Base-by-base conservation (phyloP, 139 green algal genomes). In the Spirogloea muscicola region DNA sequence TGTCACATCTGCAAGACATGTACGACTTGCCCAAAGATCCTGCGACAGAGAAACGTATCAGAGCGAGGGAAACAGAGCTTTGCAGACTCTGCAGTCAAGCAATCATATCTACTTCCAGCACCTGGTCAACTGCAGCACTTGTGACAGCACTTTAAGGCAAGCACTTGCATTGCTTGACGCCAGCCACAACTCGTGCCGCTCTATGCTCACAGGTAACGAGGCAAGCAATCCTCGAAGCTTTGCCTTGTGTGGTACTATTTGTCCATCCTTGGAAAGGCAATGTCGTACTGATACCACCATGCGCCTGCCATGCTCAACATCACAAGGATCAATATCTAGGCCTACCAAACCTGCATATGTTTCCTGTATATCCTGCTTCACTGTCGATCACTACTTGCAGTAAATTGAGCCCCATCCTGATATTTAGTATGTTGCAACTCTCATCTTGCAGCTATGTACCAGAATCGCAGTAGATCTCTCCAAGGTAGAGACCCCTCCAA, bases 391-490 rank as follows among this genome's bases (percentile, higher is more conserved):
- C 43, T 51, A 51, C 43, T 25, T 51, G 43, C 43, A 51, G 10
- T 51, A 10, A 51, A 51, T n/a, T n/a, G n/a, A n/a, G n/a, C n/a
- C 43, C 43, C 43, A 10, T 13, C 10, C 10, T 51, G 10, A 25
- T 51, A 13, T 13, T 13, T 25, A 13, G 43, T 51, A 13, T 51
- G 10, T 10, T 13, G 43, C 43, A 51, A 13, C 43, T 25, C 10
- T 25, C 43, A 10, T 10, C 10, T 10, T 51, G 43, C 43, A 51
- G 33, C 16, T 41, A 16, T 9, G 13, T 64, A 68, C 59, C 59
- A 68, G 59, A 68, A 68, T 10, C 59, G 59, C 37, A 68, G 59
- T n/a, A 36, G 5, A 31, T 58, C 29, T n/a, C n/a, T n/a, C 59
- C 59, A 68, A 3, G 59, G 59, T 31, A 68, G 59, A n/a, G 5